phyloP scores from a whole-genome alignment of 805 yeast species.

The Hanseniaspora lindneri region DNA sequence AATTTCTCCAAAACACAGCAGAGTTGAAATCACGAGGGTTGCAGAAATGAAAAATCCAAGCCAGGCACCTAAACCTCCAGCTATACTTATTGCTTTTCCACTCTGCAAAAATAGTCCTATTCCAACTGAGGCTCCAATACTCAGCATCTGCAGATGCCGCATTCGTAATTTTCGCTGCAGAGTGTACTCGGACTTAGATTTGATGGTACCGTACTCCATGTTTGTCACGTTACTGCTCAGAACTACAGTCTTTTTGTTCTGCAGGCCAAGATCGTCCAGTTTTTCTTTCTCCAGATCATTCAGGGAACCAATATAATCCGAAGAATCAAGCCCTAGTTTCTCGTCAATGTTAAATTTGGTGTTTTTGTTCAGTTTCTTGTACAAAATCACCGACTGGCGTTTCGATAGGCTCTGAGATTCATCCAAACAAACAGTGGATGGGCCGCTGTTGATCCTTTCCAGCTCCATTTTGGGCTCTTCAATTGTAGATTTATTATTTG shows the following conservation, averaged over 20 bases:
- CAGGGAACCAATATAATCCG: conserved; percentile 5
- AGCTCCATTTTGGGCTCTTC: neutral
- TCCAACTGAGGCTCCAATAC: conserved; percentile 68
- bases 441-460: conserved; percentile 1
- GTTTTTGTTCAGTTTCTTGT: neutral
- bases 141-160: conserved; percentile 65
- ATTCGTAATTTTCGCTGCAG: conserved; percentile 47
- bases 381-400: neutral
- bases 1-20: conserved; percentile 71
- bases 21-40: conserved; percentile 50
- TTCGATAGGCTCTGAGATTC: neutral
- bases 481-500: neutral
- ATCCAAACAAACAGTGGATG: conserved; percentile 5
- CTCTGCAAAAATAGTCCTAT: conserved; percentile 61
- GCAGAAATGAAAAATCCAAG: conserved; percentile 58
- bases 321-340: neutral
- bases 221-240: neutral
- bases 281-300: neutral
- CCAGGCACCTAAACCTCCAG: conserved; percentile 68
- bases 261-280: neutral
- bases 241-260: neutral
- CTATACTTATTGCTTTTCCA: conserved; percentile 60
- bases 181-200: conserved; percentile 17
- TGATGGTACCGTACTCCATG: neutral
- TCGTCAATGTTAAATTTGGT: conserved; percentile 1